These are phyloP conservation scores for Phellinidium pouzarii DNA, from an alignment of 1,284 basidiomycete genomes.

Conservation along the genomic window DNA sequence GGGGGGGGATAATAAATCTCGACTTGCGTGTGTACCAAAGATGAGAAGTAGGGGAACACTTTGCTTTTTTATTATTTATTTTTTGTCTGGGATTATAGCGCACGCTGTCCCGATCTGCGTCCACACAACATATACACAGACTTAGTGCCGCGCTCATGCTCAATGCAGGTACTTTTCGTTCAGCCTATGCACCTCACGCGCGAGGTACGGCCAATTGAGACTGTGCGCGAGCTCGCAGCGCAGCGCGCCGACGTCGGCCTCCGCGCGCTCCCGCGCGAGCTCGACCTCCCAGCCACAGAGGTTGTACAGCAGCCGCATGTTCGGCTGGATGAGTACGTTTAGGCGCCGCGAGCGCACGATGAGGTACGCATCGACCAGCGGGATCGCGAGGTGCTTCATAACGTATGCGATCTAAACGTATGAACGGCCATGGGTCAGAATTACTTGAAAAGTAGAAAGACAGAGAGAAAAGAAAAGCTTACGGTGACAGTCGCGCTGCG, in stretches of 20 bases:
- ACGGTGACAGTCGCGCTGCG: slow-evolving; percentile 89
- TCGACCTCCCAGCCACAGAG: slow-evolving; percentile 90
- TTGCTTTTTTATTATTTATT: no score
- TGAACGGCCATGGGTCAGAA: neutral
- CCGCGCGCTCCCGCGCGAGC: slow-evolving; percentile 64
- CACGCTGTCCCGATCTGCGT: no score
- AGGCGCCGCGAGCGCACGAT: slow-evolving; percentile 79
- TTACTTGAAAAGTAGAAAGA: neutral
- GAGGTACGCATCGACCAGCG: slow-evolving; percentile 89
- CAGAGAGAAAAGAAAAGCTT: slow-evolving; percentile 28
- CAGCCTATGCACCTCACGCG: slow-evolving; percentile 70
- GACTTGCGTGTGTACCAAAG: no score
- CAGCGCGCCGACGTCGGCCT: slow-evolving; percentile 40
- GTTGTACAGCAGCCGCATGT: slow-evolving; percentile 90
- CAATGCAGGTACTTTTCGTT: slow-evolving; percentile 73
- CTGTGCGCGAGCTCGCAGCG: slow-evolving; percentile 52
- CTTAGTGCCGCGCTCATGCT: no score
- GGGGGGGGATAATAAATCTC: no score
- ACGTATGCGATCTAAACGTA: slow-evolving; percentile 77
- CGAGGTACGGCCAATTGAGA: slow-evolving; percentile 73
- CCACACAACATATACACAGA: no score
- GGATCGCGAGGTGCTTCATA: slow-evolving; percentile 87
- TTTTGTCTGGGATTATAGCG: no score
- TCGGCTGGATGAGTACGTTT: slow-evolving; percentile 88
- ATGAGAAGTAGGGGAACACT: no score